A percentile compares a stretch with the other conserved stretches of the same genome.
Evolutionary conservation across 2,329 filamentous ascomycete species (phyloP).

Genomic region (Grosmannia huntii): DNA sequence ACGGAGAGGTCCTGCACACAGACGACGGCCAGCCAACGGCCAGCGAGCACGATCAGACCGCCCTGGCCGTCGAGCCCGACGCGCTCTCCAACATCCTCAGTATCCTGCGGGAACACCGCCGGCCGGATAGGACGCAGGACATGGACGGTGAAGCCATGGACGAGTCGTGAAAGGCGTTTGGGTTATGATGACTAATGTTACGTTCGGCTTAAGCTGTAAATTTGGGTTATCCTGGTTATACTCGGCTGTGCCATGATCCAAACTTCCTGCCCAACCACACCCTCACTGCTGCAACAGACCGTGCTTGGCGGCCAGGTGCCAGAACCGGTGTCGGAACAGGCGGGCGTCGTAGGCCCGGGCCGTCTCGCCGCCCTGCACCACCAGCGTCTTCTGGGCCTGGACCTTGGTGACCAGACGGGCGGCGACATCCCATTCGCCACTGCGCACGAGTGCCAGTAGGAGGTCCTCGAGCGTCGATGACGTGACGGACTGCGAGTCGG

Average conservation of each 20-base stretch:
- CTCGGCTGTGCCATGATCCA: no score
- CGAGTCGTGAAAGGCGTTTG: conserved; percentile 12
- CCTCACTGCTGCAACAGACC: conserved; percentile 20
- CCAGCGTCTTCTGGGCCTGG: conserved; percentile 11
- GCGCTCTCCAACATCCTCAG: conserved; percentile 12
- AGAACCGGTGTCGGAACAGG: conserved; percentile 37
- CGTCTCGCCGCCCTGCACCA: neutral
- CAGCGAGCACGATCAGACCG: conserved; percentile 12
- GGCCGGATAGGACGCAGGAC: neutral
- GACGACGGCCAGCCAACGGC: conserved; percentile 29
- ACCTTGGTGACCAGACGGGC: conserved; percentile 15
- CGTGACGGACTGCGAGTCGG: conserved; percentile 26
- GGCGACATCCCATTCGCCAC: conserved; percentile 13
- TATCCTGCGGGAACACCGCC: conserved; percentile 9
- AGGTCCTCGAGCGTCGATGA: conserved; percentile 30
- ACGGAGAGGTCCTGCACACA: conserved; percentile 44
- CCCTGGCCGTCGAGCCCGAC: conserved; percentile 32
- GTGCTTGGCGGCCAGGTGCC: conserved; percentile 30
- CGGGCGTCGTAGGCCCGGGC: conserved; percentile 12
- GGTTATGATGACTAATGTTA: neutral
- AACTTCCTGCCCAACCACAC: no score
- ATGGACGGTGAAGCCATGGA: conserved; percentile 14
- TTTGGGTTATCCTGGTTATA: no score
- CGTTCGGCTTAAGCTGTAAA: no score
- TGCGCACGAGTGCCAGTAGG: conserved; percentile 19